Conservation (phyloP, 331 rosid genomes). For the Quercus phellos region DNA sequence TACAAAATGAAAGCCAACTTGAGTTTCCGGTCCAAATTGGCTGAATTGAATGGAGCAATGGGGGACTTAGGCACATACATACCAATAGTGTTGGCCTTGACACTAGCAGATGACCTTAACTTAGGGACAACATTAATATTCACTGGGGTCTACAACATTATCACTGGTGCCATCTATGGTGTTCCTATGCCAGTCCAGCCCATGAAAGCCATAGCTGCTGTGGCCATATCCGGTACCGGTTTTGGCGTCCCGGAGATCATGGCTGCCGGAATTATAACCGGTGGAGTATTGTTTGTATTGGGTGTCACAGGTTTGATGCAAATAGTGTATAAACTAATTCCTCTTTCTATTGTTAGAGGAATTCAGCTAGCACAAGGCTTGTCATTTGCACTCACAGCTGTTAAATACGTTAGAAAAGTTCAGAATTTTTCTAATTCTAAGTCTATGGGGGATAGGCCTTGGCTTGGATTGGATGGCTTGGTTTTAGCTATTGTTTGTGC, state of each 20-base stretch:
- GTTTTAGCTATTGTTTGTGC: constrained; percentile 50
- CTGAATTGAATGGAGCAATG: constrained; percentile 76
- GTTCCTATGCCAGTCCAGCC: constrained; percentile 99
- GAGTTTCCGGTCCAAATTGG: constrained; percentile 58
- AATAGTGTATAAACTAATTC: constrained; percentile 53
- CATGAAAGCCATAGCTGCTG: constrained; percentile 85
- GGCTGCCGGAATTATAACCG: constrained; percentile 84
- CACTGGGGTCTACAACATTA: constrained; percentile 67
- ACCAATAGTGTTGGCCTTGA: constrained; percentile 70
- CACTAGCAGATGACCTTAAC: constrained; percentile 58
- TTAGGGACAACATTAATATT: constrained; percentile 79
- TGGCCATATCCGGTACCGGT: constrained; percentile 41
- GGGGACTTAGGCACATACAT: constrained; percentile 90
- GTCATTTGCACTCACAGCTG: constrained; percentile 71
- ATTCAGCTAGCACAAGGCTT: constrained; percentile 84
- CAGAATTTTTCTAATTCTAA: constrained; percentile 63
- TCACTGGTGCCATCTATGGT: constrained; percentile 78
- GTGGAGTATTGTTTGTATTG: constrained; percentile 41
- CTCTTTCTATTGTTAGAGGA: constrained; percentile 66
- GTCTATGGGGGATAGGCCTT: constrained; percentile 35
- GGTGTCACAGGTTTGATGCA: constrained; percentile 75
- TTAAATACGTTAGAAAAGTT: constrained; percentile 50
- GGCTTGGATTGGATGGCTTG: constrained; percentile 81
- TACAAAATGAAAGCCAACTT: constrained; percentile 49
- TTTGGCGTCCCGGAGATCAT: constrained; percentile 71